A percentile compares a stretch with the other conserved stretches of the same genome.
Conservation (phyloP, 352 stramenopile genomes). For the Phytophthora cryptogea region DNA sequence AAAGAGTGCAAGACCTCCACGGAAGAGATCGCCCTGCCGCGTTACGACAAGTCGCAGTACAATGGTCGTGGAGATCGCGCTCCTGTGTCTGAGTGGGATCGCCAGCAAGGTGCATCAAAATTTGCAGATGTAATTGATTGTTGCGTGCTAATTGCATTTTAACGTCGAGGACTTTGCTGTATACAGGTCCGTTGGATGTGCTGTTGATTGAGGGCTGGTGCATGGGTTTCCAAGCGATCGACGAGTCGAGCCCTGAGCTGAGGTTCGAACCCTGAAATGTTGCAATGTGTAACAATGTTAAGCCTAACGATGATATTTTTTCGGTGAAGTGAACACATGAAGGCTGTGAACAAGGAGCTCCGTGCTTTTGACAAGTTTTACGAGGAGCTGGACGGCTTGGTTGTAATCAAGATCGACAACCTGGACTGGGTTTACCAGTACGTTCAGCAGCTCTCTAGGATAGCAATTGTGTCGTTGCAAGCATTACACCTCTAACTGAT, state of each 20-base stretch:
- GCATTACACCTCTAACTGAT: slow-evolving; percentile 9
- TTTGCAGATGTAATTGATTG: neutral
- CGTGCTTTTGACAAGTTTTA: slow-evolving; percentile 70
- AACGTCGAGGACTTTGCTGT: slow-evolving; percentile 5
- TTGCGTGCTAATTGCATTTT: neutral
- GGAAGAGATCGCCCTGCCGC: slow-evolving; percentile 57
- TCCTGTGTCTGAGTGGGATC: slow-evolving; percentile 56
- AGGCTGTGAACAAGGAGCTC: slow-evolving; percentile 69
- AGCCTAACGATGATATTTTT: neutral
- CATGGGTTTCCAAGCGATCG: slow-evolving; percentile 74
- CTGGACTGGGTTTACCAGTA: slow-evolving; percentile 87
- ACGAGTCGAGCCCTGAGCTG: slow-evolving; percentile 34
- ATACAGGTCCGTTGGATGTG: slow-evolving; percentile 73
- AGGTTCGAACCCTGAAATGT: slow-evolving; percentile 28
- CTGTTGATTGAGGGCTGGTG: slow-evolving; percentile 88
- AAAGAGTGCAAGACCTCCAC: slow-evolving; percentile 53
- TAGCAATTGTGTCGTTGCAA: slow-evolving; percentile 1
- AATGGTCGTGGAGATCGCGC: slow-evolving; percentile 75
- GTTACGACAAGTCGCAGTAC: slow-evolving; percentile 83
- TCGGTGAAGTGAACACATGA: slow-evolving; percentile 50
- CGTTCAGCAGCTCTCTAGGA: slow-evolving; percentile 2
- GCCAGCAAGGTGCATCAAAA: slow-evolving; percentile 48
- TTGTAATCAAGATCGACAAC: slow-evolving; percentile 78
- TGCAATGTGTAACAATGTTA: neutral
- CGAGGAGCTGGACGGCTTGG: slow-evolving; percentile 59